Conservation (phyloP, 805 yeast species). For the Zygosaccharomyces lentus region DNA sequence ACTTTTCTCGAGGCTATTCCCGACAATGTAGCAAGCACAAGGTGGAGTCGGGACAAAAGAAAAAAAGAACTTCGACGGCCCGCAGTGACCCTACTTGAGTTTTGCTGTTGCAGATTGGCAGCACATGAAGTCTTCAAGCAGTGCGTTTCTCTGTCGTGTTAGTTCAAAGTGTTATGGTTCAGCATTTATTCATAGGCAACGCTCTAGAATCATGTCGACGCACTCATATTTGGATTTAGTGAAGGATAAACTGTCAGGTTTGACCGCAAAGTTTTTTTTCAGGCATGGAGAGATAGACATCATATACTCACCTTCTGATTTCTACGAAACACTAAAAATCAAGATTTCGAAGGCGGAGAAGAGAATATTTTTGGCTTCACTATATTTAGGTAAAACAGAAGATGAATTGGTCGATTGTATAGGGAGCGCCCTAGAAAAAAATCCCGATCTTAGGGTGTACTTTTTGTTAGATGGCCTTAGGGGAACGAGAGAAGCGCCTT, state of each 20-base stretch:
- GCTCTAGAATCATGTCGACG: constrained; percentile 3
- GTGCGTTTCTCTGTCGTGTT: neutral
- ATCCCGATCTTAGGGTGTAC: constrained; percentile 60
- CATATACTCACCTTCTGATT: constrained; percentile 61
- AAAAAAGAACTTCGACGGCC: neutral
- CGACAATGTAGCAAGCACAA: neutral
- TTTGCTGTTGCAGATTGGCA: constrained; percentile 2
- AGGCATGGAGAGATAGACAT: constrained; percentile 55
- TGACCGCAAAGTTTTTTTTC: constrained; percentile 49
- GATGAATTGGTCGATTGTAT: constrained; percentile 66
- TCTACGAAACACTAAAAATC: constrained; percentile 58
- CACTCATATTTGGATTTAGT: constrained; percentile 16
- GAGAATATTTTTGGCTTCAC: constrained; percentile 75
- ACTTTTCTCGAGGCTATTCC: neutral
- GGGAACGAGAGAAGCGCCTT: constrained; percentile 91
- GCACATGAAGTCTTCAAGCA: neutral
- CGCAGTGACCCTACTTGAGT: neutral
- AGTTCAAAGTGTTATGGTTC: neutral
- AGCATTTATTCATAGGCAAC: neutral
- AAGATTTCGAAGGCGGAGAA: constrained; percentile 60
- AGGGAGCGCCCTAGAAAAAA: constrained; percentile 52
- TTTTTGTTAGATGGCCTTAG: constrained; percentile 83
- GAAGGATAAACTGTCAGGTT: constrained; percentile 12
- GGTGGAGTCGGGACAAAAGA: neutral
- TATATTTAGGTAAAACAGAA: constrained; percentile 83